Evolutionary conservation across 768 basidiomycete species (phyloP), one percentile per base, ranked within the genome.

Genomic region (Mycena kentingensis): DNA sequence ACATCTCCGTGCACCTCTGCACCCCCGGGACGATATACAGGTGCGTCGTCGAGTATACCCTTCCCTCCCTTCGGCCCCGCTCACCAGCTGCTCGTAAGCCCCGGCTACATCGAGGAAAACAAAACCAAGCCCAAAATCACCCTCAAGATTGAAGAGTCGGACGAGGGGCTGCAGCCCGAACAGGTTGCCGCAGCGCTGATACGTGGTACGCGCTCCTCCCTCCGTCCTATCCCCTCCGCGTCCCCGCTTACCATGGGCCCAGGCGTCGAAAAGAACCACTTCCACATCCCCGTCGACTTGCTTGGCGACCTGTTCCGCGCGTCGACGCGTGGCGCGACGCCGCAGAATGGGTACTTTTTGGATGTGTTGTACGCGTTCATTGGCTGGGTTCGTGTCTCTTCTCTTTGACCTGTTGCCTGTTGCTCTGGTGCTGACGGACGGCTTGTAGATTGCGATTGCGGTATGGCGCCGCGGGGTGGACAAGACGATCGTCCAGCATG

Each of bases 11-110:
- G 13, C 87, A 89, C 58, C 77, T 87, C 43, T 85, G 78, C 68
- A 80, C 86, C 69, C 87, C 89, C 2, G 76, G 73, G 2, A 88
- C 86, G 3, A 90, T 91, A 60, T 75, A 73, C 52, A 77, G n/a
- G n/a, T n/a, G n/a, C n/a, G n/a, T n/a, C n/a, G n/a, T n/a, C n/a
- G n/a, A n/a, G n/a, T n/a, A n/a, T n/a, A n/a, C n/a, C n/a, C n/a
- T n/a, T n/a, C n/a, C n/a, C n/a, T n/a, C n/a, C n/a, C n/a, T n/a
- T n/a, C n/a, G n/a, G n/a, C n/a, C n/a, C n/a, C n/a, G n/a, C n/a
- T n/a, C n/a, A n/a, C n/a, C n/a, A n/a, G n/a, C n/a, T n/a, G n/a
- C n/a, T n/a, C n/a, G n/a, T n/a, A n/a, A n/a, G 77, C 1, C 84
- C 87, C 0, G 87, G 88, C 0, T 83, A 75, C 48, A 78, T 79